Percentiles rank a stretch among this genome's conserved stretches.
These are phyloP conservation scores for Tulasnella sp. DNA, from an alignment of 768 basidiomycete species.

Conservation along the genomic window DNA sequence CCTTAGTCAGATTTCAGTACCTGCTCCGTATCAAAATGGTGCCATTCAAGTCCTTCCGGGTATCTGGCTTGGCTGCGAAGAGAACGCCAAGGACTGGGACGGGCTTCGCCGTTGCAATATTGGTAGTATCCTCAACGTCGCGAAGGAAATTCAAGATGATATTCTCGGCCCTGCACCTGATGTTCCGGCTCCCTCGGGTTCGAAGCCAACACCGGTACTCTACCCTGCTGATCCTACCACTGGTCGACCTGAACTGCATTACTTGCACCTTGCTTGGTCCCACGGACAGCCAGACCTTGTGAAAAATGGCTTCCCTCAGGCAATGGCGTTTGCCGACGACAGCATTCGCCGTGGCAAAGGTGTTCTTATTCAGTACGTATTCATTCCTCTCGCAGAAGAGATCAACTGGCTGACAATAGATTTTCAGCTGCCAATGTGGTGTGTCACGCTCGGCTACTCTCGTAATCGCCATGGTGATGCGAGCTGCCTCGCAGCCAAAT, in stretches of 20 bases:
- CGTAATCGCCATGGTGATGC: constrained; percentile 86
- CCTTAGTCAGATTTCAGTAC: constrained; percentile 10
- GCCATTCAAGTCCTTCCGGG: constrained; percentile 77
- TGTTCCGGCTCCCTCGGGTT: constrained; percentile 22
- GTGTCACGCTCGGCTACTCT: constrained; percentile 85
- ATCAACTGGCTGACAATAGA: constrained; percentile 12
- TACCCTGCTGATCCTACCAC: constrained; percentile 53
- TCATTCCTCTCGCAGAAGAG: neutral
- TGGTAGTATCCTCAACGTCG: constrained; percentile 77
- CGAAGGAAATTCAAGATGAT: constrained; percentile 61
- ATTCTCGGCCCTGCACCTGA: constrained; percentile 27
- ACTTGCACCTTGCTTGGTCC: constrained; percentile 85
- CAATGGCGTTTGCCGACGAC: constrained; percentile 71
- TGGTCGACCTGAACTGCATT: constrained; percentile 71
- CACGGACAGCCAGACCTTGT: constrained; percentile 90
- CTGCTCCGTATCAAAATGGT: constrained; percentile 59
- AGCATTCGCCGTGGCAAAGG: constrained; percentile 66
- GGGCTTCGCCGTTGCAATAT: constrained; percentile 61
- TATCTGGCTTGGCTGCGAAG: constrained; percentile 85
- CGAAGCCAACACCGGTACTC: constrained; percentile 31
- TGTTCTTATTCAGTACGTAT: constrained; percentile 71
- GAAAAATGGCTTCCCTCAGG: constrained; percentile 60
- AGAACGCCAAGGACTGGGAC: constrained; percentile 77
- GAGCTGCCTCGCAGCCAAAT: constrained; percentile 62
- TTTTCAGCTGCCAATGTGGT: constrained; percentile 77